Evolutionary conservation across 306 rosid genomes (phyloP), one percentile per base, ranked within the genome.

Genomic region (Cercis canadensis): DNA sequence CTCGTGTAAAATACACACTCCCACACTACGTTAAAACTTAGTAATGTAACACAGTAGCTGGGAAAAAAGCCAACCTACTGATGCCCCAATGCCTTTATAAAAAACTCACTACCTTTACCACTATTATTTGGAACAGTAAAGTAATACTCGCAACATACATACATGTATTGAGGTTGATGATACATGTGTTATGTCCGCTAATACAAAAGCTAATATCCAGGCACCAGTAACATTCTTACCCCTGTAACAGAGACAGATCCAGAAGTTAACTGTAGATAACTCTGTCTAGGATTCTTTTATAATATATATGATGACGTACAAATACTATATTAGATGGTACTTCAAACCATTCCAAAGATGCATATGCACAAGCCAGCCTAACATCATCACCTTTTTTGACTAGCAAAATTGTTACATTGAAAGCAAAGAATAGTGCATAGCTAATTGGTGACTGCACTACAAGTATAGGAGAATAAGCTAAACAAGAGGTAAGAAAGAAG

Each of bases 131-230:
- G 62, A 21, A 70, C 17, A 5, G 47, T 17, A 44, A 36, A 47
- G 44, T 13, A 16, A 21, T 24, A 47, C 53, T 66, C 36, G 59
- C 8, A 37, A 61, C 54, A 62, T 11, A 43, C 37, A 57, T 16
- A 39, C 54, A 47, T 46, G 7, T 46, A n/a, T 43, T 49, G n/a
- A 72, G 45, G 46, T 41, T 76, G 70, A 40, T 60, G 34, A 31
- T 13, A 33, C 74, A 41, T 19, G 63, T 13, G 11, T 40, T 32
- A 29, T 32, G 57, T 40, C 51, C 47, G 29, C 46, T 29, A 21
- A 10, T 41, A 56, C 66, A 76, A 59, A 17, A 39, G 53, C 11
- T 43, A 12, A 11, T 31, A 54, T 45, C n/a, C 65, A 33, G 62
- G 39, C 39, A 40, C 16, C 54, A 39, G 73, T 18, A 37, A 45